Conservation (phyloP, 2,329 filamentous ascomycete species). For the Sporothrix curviconia region DNA sequence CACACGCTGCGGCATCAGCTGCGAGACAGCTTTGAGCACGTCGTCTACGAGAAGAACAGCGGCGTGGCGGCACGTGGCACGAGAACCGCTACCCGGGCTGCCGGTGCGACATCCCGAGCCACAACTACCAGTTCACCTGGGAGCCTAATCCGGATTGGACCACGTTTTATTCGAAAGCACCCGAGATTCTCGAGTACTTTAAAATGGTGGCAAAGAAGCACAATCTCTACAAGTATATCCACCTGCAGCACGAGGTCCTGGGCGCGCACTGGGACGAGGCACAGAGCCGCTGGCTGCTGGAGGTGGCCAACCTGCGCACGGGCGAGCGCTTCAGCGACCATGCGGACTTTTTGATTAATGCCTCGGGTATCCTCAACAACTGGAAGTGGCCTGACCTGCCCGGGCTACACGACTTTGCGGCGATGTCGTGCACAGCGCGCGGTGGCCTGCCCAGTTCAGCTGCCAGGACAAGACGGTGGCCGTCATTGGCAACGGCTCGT, state of each 20-base stretch:
- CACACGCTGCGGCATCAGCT: conserved; percentile 39
- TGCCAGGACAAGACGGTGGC: conserved; percentile 45
- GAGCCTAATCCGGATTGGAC: conserved; percentile 53
- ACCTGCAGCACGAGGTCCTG: conserved; percentile 36
- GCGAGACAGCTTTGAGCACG: conserved; percentile 34
- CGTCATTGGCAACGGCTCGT: conserved; percentile 52
- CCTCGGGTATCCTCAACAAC: conserved; percentile 46
- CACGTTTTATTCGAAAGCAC: conserved; percentile 47
- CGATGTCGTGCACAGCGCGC: conserved; percentile 45
- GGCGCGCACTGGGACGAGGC: conserved; percentile 40
- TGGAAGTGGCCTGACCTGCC: conserved; percentile 48
- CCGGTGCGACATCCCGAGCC: conserved; percentile 49
- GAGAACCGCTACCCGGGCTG: conserved; percentile 55
- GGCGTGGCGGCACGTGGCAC: conserved; percentile 52
- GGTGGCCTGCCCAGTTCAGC: conserved; percentile 45
- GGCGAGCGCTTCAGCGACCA: conserved; percentile 37
- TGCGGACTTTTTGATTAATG: conserved; percentile 44
- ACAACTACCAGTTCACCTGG: conserved; percentile 59
- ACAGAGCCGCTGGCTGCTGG: conserved; percentile 37
- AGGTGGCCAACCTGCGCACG: conserved; percentile 32
- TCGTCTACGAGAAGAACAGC: conserved; percentile 51
- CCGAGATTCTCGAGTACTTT: conserved; percentile 52
- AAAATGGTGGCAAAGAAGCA: conserved; percentile 33
- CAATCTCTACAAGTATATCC: conserved; percentile 36
- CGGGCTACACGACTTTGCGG: conserved; percentile 42